Percentiles rank a stretch among this genome's conserved stretches.
These are phyloP conservation scores for Colletotrichum shisoi DNA, from an alignment of 2,329 filamentous ascomycete genomes.

Conservation along the genomic window DNA sequence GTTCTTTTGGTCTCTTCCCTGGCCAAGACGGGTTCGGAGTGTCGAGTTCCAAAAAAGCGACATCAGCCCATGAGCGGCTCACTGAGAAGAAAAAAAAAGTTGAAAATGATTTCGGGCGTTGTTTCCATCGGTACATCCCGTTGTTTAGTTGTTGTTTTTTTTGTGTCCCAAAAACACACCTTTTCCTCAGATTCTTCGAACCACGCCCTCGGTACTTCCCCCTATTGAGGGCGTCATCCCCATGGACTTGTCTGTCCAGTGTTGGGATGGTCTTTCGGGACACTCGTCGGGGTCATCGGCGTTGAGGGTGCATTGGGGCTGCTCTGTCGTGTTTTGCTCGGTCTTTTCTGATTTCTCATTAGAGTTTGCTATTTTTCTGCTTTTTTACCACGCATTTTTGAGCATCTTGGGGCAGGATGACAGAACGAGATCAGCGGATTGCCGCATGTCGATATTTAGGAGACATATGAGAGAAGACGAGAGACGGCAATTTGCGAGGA, in stretches of 20 bases:
- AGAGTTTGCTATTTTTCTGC: conserved; percentile 26
- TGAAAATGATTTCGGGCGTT: conserved; percentile 33
- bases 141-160: conserved; percentile 11
- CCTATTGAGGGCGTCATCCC: neutral
- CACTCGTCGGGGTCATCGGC: conserved; percentile 17
- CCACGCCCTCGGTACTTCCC: neutral
- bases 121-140: conserved; percentile 25
- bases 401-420: conserved; percentile 26
- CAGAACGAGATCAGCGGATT: conserved; percentile 20
- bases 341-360: conserved; percentile 19
- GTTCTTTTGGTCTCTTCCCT: conserved; percentile 4
- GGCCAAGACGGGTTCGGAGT: conserved; percentile 20
- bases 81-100: conserved; percentile 34
- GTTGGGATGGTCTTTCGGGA: conserved; percentile 10
- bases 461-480: conserved; percentile 27
- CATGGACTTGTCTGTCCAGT: neutral
- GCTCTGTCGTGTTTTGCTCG: conserved; percentile 15
- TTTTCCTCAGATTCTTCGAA: neutral
- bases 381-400: conserved; percentile 31
- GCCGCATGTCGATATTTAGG: conserved; percentile 19
- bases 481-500: conserved; percentile 21
- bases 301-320: conserved; percentile 38
- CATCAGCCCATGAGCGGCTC: conserved; percentile 25
- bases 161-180: conserved; percentile 4
- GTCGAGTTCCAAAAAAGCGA: conserved; percentile 16